A percentile compares a stretch with the other conserved stretches of the same genome.
Evolutionary conservation across 805 yeast genomes (phyloP).

Genomic region (Metschnikowia bowlesiae): DNA sequence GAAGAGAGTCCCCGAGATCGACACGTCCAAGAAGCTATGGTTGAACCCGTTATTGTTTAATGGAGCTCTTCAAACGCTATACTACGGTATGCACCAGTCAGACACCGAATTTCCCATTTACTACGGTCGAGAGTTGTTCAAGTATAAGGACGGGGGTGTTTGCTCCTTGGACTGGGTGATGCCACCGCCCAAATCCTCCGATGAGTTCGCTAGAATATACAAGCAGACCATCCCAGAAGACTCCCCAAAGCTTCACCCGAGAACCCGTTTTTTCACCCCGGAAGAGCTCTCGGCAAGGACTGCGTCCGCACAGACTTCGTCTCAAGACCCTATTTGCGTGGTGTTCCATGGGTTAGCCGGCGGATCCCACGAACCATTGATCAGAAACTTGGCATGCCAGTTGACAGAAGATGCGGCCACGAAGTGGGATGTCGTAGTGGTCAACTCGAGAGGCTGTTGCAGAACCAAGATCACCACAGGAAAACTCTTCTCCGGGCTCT

Average conservation of each 20-base stretch:
- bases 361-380: conserved; percentile 77
- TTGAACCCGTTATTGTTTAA: conserved; percentile 61
- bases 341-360: conserved; percentile 78
- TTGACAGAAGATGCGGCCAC: conserved; percentile 20
- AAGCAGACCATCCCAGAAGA: conserved; percentile 30
- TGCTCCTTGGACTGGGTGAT: conserved; percentile 74
- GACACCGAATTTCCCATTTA: conserved; percentile 51
- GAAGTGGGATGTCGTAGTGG: conserved; percentile 61
- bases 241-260: conserved; percentile 40
- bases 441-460: conserved; percentile 76
- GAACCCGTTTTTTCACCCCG: conserved; percentile 50
- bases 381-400: conserved; percentile 51
- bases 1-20: conserved; percentile 19
- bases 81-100: conserved; percentile 53
- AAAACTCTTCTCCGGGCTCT: conserved; percentile 61
- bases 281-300: conserved; percentile 37
- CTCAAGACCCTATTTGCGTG: conserved; percentile 55
- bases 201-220: conserved; percentile 22
- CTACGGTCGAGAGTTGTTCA: conserved; percentile 68
- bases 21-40: conserved; percentile 37
- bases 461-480: conserved; percentile 65
- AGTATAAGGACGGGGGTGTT: conserved; percentile 62
- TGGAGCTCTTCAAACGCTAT: conserved; percentile 76
- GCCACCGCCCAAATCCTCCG: conserved; percentile 25
- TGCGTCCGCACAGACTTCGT: conserved; percentile 17